A percentile compares a stretch with the other conserved stretches of the same genome.
Conservation (phyloP, 2,329 filamentous ascomycete genomes). For the Magnaporthiopsis rhizophila region DNA sequence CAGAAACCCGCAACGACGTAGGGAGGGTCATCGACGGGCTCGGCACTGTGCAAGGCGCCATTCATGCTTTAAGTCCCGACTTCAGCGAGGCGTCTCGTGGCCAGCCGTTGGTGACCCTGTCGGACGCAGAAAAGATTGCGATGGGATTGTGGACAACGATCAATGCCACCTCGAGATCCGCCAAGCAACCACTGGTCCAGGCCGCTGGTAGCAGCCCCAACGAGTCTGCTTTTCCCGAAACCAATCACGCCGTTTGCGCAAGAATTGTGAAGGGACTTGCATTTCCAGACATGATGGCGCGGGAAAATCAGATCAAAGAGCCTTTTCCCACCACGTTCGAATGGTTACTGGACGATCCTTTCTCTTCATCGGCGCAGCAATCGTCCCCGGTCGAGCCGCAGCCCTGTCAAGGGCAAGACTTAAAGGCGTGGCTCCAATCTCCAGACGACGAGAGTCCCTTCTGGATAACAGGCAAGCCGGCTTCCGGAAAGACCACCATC, state of each 20-base stretch:
- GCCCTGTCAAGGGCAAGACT: background rate
- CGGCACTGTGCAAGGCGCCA: background rate
- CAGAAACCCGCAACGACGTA: background rate
- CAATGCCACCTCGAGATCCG: too few relatives aligned
- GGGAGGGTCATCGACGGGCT: background rate
- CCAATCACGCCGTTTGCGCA: background rate
- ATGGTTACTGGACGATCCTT: background rate
- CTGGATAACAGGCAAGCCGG: background rate
- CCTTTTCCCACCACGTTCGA: background rate
- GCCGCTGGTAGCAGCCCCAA: too few relatives aligned
- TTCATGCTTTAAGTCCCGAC: background rate
- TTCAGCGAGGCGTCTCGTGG: background rate
- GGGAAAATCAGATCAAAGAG: background rate
- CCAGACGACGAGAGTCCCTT: background rate
- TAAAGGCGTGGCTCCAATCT: background rate
- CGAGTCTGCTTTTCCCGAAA: background rate
- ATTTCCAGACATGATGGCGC: background rate
- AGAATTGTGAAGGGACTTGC: background rate
- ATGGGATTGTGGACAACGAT: background rate
- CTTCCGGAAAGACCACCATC: background rate
- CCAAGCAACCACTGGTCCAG: too few relatives aligned
- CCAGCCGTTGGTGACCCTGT: background rate
- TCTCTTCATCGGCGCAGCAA: too few relatives aligned
- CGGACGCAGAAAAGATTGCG: background rate
- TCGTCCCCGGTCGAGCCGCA: too few relatives aligned